Evolutionary conservation across 148 eudicot genomes (phyloP), one percentile per base, ranked within the genome.

Genomic region (Rhododendron ovatum): DNA sequence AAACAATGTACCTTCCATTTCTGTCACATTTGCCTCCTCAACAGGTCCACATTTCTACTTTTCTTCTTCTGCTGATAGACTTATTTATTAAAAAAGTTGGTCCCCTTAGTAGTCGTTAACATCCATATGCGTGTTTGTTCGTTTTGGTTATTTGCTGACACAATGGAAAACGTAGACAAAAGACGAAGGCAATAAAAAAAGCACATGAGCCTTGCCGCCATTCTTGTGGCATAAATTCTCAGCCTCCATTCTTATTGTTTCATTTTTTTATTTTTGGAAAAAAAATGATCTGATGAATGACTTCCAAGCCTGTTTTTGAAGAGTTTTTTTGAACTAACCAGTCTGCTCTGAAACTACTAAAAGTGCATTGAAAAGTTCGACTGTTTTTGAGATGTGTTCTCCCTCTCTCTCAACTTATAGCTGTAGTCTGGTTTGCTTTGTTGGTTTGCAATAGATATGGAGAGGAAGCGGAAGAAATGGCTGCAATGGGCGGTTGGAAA

Each of bases 21-120:
- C 67, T 88, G 89, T 75, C 85, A 85, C 48, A 53, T 22, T 20
- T 84, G 89, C 84, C 86, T 87, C 37, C 51, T 67, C n/a, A 87
- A 87, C 89, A 87, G 89, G 89, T 87, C 30, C 22, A 7, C 15
- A 67, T 86, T 57, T 81, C 15, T 45, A 20, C 28, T n/a, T 74
- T 28, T 28, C 67, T 11, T 12, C 17, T 65, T 57, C 45, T 15
- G 47, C 39, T 30, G 2, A 61, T 3, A 51, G 67, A 85, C 20
- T 61, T 65, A 5, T 24, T 20, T 63, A 63, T 24, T 63, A 7
- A 14, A 63, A 63, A 63, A 22, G 28, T 65, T 65, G 22, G 63
- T 18, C 63, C 18, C 2, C 22, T 57, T 55, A 55, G 59, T 17
- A 55, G 20, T 53, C 20, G 59, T 14, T 7, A 47, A 47, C 50